Evolutionary conservation across 768 basidiomycete species (phyloP).

Genomic region (Suillus weaverae): DNA sequence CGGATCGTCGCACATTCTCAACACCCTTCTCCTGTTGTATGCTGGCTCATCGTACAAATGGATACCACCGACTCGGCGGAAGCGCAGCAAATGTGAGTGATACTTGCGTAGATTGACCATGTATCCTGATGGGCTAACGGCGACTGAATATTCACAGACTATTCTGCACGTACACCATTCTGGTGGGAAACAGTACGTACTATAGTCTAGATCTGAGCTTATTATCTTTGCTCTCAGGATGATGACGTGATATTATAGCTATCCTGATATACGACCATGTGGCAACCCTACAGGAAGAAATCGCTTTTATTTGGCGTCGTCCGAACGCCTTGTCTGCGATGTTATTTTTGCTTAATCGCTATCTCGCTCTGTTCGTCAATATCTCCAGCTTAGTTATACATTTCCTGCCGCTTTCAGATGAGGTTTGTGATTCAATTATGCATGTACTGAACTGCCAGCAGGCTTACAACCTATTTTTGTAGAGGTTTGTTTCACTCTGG

Average conservation of each 20-base stretch:
- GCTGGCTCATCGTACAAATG: too few relatives aligned
- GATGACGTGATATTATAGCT: neutral
- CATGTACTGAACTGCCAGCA: neutral
- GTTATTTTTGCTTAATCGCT: neutral
- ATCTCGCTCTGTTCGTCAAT: neutral
- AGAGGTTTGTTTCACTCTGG: slow-evolving; percentile 1
- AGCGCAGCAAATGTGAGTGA: too few relatives aligned
- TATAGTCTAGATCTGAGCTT: too few relatives aligned
- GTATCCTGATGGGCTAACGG: too few relatives aligned
- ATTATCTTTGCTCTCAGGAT: neutral
- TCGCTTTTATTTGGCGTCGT: neutral
- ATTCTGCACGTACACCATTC: neutral
- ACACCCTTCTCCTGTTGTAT: too few relatives aligned
- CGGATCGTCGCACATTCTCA: too few relatives aligned
- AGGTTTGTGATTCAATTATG: neutral
- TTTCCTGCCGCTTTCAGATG: neutral
- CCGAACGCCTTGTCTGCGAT: neutral
- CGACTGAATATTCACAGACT: too few relatives aligned
- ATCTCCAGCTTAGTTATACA: neutral
- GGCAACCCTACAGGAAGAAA: neutral
- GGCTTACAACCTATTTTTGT: neutral
- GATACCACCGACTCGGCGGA: too few relatives aligned
- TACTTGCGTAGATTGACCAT: too few relatives aligned
- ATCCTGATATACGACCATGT: neutral
- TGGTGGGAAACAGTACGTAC: neutral